Evolutionary conservation across 768 basidiomycete species (phyloP).

Genomic region (Trametes sanguinea): DNA sequence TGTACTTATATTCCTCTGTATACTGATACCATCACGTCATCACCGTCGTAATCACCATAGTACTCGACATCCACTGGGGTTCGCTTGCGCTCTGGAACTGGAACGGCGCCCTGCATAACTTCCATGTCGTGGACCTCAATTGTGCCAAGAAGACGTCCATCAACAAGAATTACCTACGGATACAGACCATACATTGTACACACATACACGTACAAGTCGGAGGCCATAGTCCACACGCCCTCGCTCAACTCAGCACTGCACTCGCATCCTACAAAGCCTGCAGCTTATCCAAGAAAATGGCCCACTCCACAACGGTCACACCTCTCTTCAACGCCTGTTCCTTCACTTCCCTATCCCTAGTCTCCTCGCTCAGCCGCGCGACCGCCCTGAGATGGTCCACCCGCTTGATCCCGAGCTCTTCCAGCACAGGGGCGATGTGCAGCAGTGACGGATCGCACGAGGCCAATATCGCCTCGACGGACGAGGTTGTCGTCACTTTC

Average conservation of each 20-base stretch:
- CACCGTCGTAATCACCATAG: too few species aligned
- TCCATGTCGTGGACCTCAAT: too few species aligned
- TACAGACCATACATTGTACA: constrained; percentile 1
- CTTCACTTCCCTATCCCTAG: constrained; percentile 67
- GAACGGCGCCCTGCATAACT: too few species aligned
- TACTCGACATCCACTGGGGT: too few species aligned
- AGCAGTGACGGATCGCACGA: constrained; percentile 66
- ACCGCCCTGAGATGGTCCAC: constrained; percentile 67
- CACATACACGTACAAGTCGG: neutral
- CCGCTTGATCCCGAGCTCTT: constrained; percentile 57
- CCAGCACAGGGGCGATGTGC: constrained; percentile 61
- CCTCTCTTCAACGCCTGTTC: constrained; percentile 70
- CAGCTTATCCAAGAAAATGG: constrained; percentile 69
- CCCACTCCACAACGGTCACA: constrained; percentile 77
- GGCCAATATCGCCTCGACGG: constrained; percentile 54
- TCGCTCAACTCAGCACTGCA: neutral
- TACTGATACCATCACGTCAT: too few species aligned
- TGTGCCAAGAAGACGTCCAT: too few species aligned
- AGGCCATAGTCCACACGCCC: neutral
- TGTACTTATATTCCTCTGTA: too few species aligned
- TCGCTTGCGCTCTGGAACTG: too few species aligned
- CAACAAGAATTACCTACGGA: neutral
- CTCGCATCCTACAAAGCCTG: constrained; percentile 36
- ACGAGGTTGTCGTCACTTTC: constrained; percentile 41
- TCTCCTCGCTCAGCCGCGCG: constrained; percentile 60